phyloP scores from a whole-genome alignment of 768 basidiomycete genomes.

The Rossbeevera mucosa region DNA sequence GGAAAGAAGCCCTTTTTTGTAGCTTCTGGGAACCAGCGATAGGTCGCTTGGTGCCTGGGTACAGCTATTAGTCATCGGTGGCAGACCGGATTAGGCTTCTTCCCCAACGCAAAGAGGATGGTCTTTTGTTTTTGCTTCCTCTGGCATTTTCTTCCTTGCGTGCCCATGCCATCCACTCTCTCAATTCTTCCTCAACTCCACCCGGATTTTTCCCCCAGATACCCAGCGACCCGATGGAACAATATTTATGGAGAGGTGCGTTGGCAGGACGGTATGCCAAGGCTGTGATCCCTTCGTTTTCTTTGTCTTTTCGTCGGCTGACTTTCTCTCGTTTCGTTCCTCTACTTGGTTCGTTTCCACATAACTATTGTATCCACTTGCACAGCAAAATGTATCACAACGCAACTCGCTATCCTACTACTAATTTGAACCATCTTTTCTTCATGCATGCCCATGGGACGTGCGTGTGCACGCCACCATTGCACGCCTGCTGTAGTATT shows the following conservation, averaged over 20 bases:
- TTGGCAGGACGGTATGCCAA: slow-evolving; percentile 1
- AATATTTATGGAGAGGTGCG: not conserved
- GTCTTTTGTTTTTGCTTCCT: not conserved
- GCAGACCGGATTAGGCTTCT: not conserved
- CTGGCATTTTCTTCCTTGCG: not conserved
- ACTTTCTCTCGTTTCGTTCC: not conserved
- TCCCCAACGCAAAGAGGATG: not conserved
- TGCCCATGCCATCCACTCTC: not conserved
- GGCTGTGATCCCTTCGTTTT: not conserved
- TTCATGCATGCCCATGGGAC: too few relatives aligned
- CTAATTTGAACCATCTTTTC: not conserved
- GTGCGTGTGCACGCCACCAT: too few relatives aligned
- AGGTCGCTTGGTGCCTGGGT: not conserved
- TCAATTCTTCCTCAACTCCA: not conserved
- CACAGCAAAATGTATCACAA: slow-evolving; percentile 21
- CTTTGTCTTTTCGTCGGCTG: not conserved
- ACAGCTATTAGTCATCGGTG: not conserved
- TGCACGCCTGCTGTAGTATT: too few relatives aligned
- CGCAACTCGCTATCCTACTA: slow-evolving; percentile 15
- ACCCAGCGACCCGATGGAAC: slow-evolving; percentile 5
- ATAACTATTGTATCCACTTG: slow-evolving; percentile 18
- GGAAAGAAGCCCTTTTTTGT: not conserved
- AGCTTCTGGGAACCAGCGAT: too few relatives aligned
- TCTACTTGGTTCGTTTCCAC: not conserved
- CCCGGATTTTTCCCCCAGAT: slow-evolving; percentile 4